Base-by-base conservation (phyloP, 2,329 filamentous ascomycete genomes). In the Pseudogymnoascus sp. region DNA sequence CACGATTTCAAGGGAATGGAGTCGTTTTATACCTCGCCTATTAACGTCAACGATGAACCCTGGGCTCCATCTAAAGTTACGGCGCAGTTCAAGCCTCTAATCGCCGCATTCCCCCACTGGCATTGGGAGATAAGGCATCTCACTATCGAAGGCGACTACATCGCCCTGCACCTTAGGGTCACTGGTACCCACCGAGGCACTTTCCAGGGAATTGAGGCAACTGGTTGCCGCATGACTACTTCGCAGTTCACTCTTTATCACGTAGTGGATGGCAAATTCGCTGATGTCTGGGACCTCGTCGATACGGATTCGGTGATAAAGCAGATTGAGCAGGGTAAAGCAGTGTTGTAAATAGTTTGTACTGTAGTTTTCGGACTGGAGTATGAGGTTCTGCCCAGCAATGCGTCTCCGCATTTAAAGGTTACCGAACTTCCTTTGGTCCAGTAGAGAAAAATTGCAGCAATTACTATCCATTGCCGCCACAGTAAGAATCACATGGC, bases 401-500 rank as follows among this genome's bases (percentile, higher is more conserved):
- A n/a, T n/a, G n/a, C n/a, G n/a, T n/a, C n/a, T n/a, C n/a, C n/a
- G n/a, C n/a, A n/a, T n/a, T n/a, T n/a, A n/a, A n/a, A n/a, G n/a
- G n/a, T n/a, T n/a, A n/a, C n/a, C n/a, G n/a, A n/a, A n/a, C n/a
- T n/a, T n/a, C n/a, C n/a, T n/a, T n/a, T n/a, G n/a, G n/a, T n/a
- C n/a, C n/a, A n/a, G n/a, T 28, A 25, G 11, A 45, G 2, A 25
- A 49, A 7, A 49, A 23, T 7, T 4, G 22, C 12, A 28, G 22
- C 36, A 16, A 49, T 4, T 49, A 28, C 58, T 61, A 63, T 64
- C 63, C 63, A 61, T 64, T 63, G 61, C 63, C 63, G 16, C 58
- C 36, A 63, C 61, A 61, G 42, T n/a, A 59, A 58, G 61, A 61
- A 49, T 64, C 58, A 49, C 58, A 63, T 8, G 61, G 61, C 19